These are phyloP conservation scores for Verticillium nubilum DNA, from an alignment of 2,329 filamentous ascomycete genomes.

Conservation along the genomic window DNA sequence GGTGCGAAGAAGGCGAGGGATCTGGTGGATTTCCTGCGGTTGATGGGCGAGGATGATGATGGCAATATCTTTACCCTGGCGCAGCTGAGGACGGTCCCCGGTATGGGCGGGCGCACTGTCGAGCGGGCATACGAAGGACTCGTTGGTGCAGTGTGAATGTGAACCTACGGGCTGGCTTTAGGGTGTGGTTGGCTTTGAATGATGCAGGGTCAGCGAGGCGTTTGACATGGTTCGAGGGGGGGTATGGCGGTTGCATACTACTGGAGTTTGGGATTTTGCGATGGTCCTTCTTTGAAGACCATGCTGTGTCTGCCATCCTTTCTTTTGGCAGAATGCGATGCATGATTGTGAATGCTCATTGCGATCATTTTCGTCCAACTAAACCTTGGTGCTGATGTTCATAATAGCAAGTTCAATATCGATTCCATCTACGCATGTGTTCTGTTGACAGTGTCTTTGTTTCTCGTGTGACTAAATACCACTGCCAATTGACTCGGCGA, in stretches of 20 bases:
- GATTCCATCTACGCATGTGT: too few relatives aligned
- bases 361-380: not conserved
- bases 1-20: constrained; percentile 66
- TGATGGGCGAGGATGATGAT: constrained; percentile 33
- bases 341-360: not conserved
- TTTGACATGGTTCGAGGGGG: not conserved
- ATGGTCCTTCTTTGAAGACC: not conserved
- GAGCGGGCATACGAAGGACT: constrained; percentile 52
- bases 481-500: too few relatives aligned
- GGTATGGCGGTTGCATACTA: not conserved
- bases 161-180: not conserved
- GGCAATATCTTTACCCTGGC: constrained; percentile 40
- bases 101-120: constrained; percentile 50
- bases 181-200: not conserved
- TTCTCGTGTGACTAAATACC: too few relatives aligned
- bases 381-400: not conserved
- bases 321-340: not conserved
- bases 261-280: not conserved
- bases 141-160: constrained; percentile 9
- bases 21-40: constrained; percentile 49
- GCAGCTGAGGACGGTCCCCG: constrained; percentile 48
- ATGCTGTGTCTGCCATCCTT: not conserved
- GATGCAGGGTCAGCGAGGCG: not conserved
- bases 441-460: too few relatives aligned
- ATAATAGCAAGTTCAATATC: not conserved